These are phyloP conservation scores for Alternaria sp. DNA, from an alignment of 2,329 filamentous ascomycete genomes.

Conservation along the genomic window DNA sequence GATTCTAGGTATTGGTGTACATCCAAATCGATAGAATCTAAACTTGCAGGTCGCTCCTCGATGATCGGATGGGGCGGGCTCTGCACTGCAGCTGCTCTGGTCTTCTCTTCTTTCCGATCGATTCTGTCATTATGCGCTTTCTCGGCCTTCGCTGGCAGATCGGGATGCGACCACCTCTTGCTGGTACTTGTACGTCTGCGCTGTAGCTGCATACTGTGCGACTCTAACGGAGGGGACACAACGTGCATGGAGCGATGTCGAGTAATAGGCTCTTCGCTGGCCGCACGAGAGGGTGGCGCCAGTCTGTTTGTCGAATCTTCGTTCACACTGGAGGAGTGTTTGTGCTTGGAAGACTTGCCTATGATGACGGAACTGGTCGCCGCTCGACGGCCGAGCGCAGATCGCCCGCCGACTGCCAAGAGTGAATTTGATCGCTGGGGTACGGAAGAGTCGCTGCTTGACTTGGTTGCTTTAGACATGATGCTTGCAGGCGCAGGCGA, in stretches of 20 bases:
- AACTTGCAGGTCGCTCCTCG: conserved; percentile 76
- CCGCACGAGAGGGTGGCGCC: conserved; percentile 26
- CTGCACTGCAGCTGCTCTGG: conserved; percentile 29
- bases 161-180: conserved; percentile 50
- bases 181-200: conserved; percentile 42
- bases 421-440: conserved; percentile 35
- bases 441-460: conserved; percentile 21
- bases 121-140: conserved; percentile 43
- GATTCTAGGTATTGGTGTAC: conserved; percentile 85
- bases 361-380: conserved; percentile 31
- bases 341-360: conserved; percentile 28
- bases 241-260: conserved; percentile 38
- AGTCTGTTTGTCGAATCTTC: conserved; percentile 24
- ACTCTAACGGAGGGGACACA: conserved; percentile 25
- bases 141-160: conserved; percentile 48
- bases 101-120: conserved; percentile 29
- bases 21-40: conserved; percentile 87
- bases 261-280: conserved; percentile 38
- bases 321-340: conserved; percentile 36
- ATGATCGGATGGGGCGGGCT: conserved; percentile 55
- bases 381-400: conserved; percentile 34
- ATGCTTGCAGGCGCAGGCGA: conserved; percentile 23
- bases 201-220: conserved; percentile 39
- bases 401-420: conserved; percentile 39
- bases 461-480: conserved; percentile 26